Base-by-base conservation (phyloP, 2,329 filamentous ascomycete species). In the Aspergillus felis region DNA sequence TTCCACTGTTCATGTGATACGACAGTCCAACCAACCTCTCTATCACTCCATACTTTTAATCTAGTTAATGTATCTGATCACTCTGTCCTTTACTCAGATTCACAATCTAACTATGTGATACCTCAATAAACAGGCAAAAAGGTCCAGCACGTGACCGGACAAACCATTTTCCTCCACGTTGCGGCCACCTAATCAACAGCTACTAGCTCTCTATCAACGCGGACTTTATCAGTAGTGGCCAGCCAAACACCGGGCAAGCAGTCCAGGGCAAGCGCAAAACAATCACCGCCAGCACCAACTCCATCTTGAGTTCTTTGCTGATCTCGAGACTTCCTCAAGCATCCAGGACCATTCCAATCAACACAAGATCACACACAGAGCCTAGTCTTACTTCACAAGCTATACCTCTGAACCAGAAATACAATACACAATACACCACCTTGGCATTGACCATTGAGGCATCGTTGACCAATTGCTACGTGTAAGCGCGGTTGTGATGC, bases 111-210 rank as follows among this genome's bases (percentile, higher is more conserved):
- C 2, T 22, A 14, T 25, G 27, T 22, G 27, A 29, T 42, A 6
- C 3, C n/a, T 53, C 12, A 24, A 25, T 1, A 8, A 32, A 32
- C 48, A 20, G 27, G n/a, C 29, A 35, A 27, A 25, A 17, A 25
- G 22, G n/a, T 1, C 10, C 27, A 14, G 54, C 32, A 25, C 48
- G 44, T 47, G 44, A 47, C 22, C 44, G 44, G 53, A 38, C 7
- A 20, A 55, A 46, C 48, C 24, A 50, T 55, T 46, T 4, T 50
- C 49, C 47, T 55, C 61, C 35, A 38, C 42, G 57, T 62, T 66
- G 51, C 59, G 62, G 65, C 62, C 64, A 66, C 62, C 64, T 65
- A 60, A 66, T 59, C 61, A 53, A 63, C 59, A 61, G 64, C 57
- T 57, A 22, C 25, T 6, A 17, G 12, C 10, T 35, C 12, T 35